Percentiles rank a stretch among this genome's conserved stretches.
Evolutionary conservation across 148 eudicot species (phyloP).

Genomic region (Silene conica): DNA sequence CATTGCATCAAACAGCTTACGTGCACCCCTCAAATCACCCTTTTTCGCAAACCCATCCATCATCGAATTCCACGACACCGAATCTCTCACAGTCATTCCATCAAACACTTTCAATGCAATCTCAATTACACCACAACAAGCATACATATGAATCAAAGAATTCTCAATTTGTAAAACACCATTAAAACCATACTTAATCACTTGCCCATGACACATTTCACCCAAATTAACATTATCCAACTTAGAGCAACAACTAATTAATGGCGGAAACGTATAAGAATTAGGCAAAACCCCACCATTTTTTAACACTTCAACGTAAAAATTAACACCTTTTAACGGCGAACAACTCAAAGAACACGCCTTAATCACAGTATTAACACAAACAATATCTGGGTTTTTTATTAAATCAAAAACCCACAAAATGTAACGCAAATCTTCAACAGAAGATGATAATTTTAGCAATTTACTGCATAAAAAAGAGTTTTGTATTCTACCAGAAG

Average conservation of each 20-base stretch:
- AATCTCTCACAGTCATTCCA: constrained; percentile 47
- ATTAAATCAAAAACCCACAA: constrained; percentile 42
- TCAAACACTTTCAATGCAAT: constrained; percentile 43
- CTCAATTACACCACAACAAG: constrained; percentile 47
- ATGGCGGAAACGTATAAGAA: constrained; percentile 58
- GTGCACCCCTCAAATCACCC: constrained; percentile 48
- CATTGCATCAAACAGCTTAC: constrained; percentile 53
- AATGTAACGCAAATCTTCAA: constrained; percentile 40
- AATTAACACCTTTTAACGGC: constrained; percentile 36
- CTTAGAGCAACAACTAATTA: constrained; percentile 63
- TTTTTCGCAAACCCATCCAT: constrained; percentile 46
- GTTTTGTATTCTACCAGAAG: constrained; percentile 45
- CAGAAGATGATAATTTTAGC: constrained; percentile 40
- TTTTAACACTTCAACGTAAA: constrained; percentile 52
- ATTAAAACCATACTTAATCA: constrained; percentile 59
- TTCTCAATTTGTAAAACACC: constrained; percentile 49
- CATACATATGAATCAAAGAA: constrained; percentile 71
- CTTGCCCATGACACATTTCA: constrained; percentile 59
- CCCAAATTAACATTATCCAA: constrained; percentile 30
- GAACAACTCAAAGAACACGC: constrained; percentile 42
- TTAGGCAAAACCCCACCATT: constrained; percentile 50
- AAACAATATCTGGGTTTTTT: constrained; percentile 41
- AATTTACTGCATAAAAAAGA: constrained; percentile 52
- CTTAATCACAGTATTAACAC: constrained; percentile 60
- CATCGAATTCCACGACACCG: constrained; percentile 60